Evolutionary conservation across 2,329 filamentous ascomycete genomes (phyloP).

Genomic region (Juglanconis oblonga): DNA sequence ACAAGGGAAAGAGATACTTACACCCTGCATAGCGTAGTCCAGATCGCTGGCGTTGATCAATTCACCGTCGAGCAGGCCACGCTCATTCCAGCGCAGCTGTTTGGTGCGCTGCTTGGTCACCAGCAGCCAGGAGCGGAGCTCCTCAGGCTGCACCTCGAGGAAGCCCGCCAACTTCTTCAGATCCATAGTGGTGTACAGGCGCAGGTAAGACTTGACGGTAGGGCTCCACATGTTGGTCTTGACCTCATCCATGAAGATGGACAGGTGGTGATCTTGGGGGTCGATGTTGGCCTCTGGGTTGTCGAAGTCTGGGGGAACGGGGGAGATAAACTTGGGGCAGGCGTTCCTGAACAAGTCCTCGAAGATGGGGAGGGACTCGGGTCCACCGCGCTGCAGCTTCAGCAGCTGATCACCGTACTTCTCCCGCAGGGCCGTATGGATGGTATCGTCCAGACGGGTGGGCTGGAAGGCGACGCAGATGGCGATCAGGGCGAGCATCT

Average conservation of each 20-base stretch:
- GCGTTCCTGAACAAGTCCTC: slow-evolving; percentile 96
- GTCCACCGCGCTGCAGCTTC: slow-evolving; percentile 92
- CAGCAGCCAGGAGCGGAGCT: slow-evolving; percentile 87
- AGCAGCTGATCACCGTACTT: slow-evolving; percentile 99
- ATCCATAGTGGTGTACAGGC: slow-evolving; percentile 99
- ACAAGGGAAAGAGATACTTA: slow-evolving; percentile 47
- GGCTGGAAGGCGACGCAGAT: slow-evolving; percentile 99
- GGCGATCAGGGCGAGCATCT: slow-evolving; percentile 98
- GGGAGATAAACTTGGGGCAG: slow-evolving; percentile 99
- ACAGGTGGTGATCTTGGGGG: slow-evolving; percentile 93
- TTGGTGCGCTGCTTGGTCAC: slow-evolving; percentile 99
- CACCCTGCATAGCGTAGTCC: slow-evolving; percentile 93
- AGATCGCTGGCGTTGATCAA: slow-evolving; percentile 90
- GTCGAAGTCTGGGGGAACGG: slow-evolving; percentile 95
- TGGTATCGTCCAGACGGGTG: slow-evolving; percentile 95
- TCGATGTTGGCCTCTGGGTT: slow-evolving; percentile 95
- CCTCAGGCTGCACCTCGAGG: slow-evolving; percentile 94
- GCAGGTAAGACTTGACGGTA: slow-evolving; percentile 96
- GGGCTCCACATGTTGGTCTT: slow-evolving; percentile 99
- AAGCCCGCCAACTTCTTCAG: slow-evolving; percentile 97
- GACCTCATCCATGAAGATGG: slow-evolving; percentile 99
- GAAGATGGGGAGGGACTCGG: slow-evolving; percentile 92
- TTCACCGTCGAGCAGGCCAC: slow-evolving; percentile 87
- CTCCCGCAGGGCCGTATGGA: slow-evolving; percentile 95
- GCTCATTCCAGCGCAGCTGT: slow-evolving; percentile 91